Conservation (phyloP, 2,329 filamentous ascomycete species). For the Nemania sp. region DNA sequence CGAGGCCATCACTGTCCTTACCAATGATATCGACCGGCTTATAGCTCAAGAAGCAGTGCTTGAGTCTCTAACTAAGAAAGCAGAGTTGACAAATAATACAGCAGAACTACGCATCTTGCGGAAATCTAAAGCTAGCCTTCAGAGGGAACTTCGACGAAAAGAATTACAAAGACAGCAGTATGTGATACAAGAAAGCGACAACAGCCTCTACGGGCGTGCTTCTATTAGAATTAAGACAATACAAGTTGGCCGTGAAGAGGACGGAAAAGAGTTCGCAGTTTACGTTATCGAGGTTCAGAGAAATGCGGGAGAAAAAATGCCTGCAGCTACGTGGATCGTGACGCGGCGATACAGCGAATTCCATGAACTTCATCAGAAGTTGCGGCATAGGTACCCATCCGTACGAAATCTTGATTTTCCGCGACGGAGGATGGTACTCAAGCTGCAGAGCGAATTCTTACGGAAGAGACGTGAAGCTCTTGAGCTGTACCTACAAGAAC, state of each 20-base stretch:
- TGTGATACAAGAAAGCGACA: constrained; percentile 96
- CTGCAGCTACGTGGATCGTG: constrained; percentile 93
- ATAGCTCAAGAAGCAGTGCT: constrained; percentile 89
- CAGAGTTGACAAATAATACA: constrained; percentile 96
- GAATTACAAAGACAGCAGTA: constrained; percentile 98
- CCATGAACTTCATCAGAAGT: constrained; percentile 90
- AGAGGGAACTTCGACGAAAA: constrained; percentile 91
- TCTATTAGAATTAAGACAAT: constrained; percentile 91
- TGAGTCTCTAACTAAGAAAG: constrained; percentile 91
- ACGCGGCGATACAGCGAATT: constrained; percentile 97
- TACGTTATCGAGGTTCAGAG: constrained; percentile 94
- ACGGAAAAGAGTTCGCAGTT: constrained; percentile 91
- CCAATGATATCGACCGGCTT: constrained; percentile 89
- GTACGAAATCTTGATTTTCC: constrained; percentile 94
- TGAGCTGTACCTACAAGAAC: constrained; percentile 84
- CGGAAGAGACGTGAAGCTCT: constrained; percentile 87
- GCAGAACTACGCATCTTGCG: constrained; percentile 90
- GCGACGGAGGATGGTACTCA: constrained; percentile 91
- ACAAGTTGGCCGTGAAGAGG: constrained; percentile 90
- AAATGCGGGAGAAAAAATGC: constrained; percentile 94
- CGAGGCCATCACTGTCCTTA: constrained; percentile 91
- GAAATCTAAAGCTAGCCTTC: constrained; percentile 93
- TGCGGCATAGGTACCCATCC: constrained; percentile 86
- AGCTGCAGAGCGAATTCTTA: constrained; percentile 94
- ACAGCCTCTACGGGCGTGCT: constrained; percentile 92